Evolutionary conservation across 225 moss, liverwort and hornwort species (phyloP).

Genomic region (Marchantia polymorpha): DNA sequence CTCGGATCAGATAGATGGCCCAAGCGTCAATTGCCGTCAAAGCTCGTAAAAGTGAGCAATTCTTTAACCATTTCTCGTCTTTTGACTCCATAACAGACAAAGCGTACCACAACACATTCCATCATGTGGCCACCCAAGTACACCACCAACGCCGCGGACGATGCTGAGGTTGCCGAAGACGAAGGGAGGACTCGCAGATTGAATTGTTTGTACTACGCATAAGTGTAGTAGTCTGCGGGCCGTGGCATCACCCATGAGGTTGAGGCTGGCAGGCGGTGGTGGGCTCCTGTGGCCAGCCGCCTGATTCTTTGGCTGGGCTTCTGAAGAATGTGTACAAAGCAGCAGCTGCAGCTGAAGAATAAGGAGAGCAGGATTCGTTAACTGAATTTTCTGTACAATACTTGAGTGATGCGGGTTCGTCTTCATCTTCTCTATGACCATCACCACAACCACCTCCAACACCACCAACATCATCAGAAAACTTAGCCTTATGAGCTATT

Average conservation of each 20-base stretch:
- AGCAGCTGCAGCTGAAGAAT: background rate
- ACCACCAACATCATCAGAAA: background rate
- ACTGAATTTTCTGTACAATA: background rate
- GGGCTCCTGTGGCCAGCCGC: background rate
- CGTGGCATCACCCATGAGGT: background rate
- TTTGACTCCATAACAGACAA: background rate
- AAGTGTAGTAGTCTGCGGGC: background rate
- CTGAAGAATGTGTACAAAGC: no score
- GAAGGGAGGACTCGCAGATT: conserved; percentile 16
- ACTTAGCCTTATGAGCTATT: background rate
- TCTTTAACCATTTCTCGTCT: background rate
- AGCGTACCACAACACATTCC: conserved; percentile 6
- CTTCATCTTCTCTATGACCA: background rate
- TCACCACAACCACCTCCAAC: background rate
- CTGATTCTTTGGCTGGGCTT: background rate
- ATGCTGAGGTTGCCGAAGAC: background rate
- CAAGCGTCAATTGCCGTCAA: background rate
- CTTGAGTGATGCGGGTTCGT: background rate
- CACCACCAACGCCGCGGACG: conserved; percentile 15
- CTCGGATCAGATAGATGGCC: background rate
- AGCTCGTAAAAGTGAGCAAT: background rate
- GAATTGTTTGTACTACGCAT: conserved; percentile 17
- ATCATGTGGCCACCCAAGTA: conserved; percentile 18
- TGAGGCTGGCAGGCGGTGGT: background rate
- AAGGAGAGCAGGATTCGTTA: background rate